Base-by-base conservation (phyloP, 345 rosid genomes). In the Orychophragmus violaceus region DNA sequence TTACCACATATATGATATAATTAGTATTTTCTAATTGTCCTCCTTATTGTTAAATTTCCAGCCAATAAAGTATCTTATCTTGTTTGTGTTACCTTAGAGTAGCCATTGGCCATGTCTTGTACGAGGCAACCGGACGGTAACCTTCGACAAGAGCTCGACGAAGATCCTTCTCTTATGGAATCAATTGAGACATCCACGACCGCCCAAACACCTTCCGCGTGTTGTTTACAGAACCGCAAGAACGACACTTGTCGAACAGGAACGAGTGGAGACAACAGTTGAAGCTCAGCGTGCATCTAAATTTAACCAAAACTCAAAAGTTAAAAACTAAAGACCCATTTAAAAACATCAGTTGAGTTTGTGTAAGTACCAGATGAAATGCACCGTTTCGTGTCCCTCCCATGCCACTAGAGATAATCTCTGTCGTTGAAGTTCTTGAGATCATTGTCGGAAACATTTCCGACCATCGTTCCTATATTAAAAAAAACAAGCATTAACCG, bases 41-140 rank as follows among this genome's bases (percentile, higher is more conserved):
- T 25, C 41, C 19, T 14, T 37, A 6, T 4, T 28, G 8, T 18
- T 18, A 10, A 17, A 17, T 1, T 4, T 12, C 19, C 4, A 11
- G 13, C 28, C 28, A 7, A n/a, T 21, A 32, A 22, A 22, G 14
- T 5, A 32, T 45, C 12, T 4, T 25, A 4, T 13, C 2, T 24
- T 50, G 14, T 1, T 29, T 29, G 63, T 59, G 62, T 46, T 80
- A 95, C 99, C 98, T 86, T 89, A 23, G 96, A 89, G 84, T 87
- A 95, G 2, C 95, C 96, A 80, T 87, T 91, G n/a, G 97, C 89
- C 90, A 89, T 82, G 70, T 95, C 99, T 76, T 87, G 96, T 27
- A 95, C 90, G 19, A 95, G 87, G 58, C 98, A 95, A 67, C 98
- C 99, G 0, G 99, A 95, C 30, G 99, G 99, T 48, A 91, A 94